Conservation (phyloP, 139 green algal species). For the Ettlia oleoabundans region DNA sequence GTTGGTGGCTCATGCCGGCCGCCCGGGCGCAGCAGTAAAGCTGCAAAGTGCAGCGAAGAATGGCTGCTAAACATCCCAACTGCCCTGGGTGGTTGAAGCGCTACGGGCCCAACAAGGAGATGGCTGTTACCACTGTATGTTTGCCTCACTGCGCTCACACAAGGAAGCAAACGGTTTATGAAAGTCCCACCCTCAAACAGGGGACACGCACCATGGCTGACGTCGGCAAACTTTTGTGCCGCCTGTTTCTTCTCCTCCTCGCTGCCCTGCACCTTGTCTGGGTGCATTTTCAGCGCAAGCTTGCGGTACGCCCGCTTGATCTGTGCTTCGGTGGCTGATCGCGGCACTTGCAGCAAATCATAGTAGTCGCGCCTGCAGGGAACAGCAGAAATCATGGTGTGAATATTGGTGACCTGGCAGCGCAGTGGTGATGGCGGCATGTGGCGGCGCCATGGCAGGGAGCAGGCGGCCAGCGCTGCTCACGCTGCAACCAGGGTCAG, state of each 20-base stretch:
- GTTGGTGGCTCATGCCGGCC: no score
- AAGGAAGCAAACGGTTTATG: no score
- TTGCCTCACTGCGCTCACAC: no score
- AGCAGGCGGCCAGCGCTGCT: not conserved
- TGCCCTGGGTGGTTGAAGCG: not conserved
- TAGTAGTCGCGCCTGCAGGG: constrained; percentile 90
- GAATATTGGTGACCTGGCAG: not conserved
- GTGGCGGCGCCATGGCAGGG: not conserved
- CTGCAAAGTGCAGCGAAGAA: no score
- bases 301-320: constrained; percentile 98
- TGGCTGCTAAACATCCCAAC: no score
- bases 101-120: no score
- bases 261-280: constrained; percentile 91
- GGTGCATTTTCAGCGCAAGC: constrained; percentile 96
- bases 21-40: no score
- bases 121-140: no score
- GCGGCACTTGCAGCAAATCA: constrained; percentile 84
- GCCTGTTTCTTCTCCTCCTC: constrained; percentile 90
- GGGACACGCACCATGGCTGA: constrained; percentile 86
- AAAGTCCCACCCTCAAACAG: no score
- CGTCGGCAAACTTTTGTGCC: constrained; percentile 94
- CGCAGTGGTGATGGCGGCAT: not conserved
- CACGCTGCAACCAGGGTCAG: constrained; percentile 30
- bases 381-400: no score
- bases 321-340: constrained; percentile 78